phyloP scores from a whole-genome alignment of 257 asterid species.

The Rhazya stricta region DNA sequence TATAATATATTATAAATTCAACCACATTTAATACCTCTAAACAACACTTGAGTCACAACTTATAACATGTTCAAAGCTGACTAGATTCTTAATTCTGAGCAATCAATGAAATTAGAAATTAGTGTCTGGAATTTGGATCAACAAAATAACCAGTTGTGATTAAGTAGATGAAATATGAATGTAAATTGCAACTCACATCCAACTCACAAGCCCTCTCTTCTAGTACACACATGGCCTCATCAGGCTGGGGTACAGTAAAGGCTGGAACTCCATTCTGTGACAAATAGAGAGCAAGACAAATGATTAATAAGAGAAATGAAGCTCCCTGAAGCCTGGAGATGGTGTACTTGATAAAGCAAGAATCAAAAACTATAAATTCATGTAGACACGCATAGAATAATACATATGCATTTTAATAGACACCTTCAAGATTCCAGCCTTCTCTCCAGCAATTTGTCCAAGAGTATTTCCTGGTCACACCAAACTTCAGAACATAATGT shows the following conservation, averaged over 20 bases:
- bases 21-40: no score
- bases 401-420: constrained; percentile 1
- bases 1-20: neutral
- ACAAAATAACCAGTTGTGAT: neutral
- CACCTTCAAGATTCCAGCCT: constrained; percentile 98
- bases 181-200: constrained; percentile 29
- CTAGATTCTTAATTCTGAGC: neutral
- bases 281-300: neutral
- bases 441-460: constrained; percentile 95
- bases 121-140: neutral
- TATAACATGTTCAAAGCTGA: neutral
- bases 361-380: constrained; percentile 1
- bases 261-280: constrained; percentile 41
- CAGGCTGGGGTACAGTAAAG: constrained; percentile 48
- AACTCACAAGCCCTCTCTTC: constrained; percentile 38
- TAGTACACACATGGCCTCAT: constrained; percentile 44
- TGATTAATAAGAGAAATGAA: neutral
- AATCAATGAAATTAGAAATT: neutral
- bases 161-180: neutral
- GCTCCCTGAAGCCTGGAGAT: neutral
- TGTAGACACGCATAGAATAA: neutral
- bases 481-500: constrained; percentile 9
- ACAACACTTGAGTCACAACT: neutral
- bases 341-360: neutral
- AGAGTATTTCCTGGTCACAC: constrained; percentile 77